These are phyloP conservation scores for Paracoccidioides brasiliensis DNA, from an alignment of 2,329 filamentous ascomycete species.

Conservation along the genomic window DNA sequence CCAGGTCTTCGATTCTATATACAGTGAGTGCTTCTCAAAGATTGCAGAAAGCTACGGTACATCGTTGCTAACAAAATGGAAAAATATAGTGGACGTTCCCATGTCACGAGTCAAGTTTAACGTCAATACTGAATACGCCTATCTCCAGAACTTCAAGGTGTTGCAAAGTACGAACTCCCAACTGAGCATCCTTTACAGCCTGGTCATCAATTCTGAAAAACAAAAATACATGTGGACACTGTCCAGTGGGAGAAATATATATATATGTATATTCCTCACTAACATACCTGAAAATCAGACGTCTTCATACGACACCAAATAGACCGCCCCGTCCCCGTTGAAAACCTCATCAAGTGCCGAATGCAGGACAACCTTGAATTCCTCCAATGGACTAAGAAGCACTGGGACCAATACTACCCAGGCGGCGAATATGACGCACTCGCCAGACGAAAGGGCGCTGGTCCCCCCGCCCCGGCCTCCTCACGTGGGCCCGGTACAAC, in stretches of 20 bases:
- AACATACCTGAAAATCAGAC: conserved; percentile 33
- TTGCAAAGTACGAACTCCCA: conserved; percentile 62
- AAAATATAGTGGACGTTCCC: conserved; percentile 58
- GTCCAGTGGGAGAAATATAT: neutral
- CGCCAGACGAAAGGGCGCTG: conserved; percentile 64
- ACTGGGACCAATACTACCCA: conserved; percentile 97
- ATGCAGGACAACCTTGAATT: conserved; percentile 99
- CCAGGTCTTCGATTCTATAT: conserved; percentile 98
- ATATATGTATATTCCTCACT: neutral
- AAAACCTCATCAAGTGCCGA: conserved; percentile 89
- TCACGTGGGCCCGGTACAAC: conserved; percentile 38
- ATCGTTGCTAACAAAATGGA: neutral
- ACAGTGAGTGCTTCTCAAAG: conserved; percentile 40
- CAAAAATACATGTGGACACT: neutral
- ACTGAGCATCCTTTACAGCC: neutral
- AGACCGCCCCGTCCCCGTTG: conserved; percentile 80
- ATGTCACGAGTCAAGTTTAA: conserved; percentile 98
- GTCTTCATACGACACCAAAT: conserved; percentile 74
- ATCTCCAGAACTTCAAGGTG: conserved; percentile 97
- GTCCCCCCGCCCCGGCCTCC: conserved; percentile 39
- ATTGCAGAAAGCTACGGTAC: too few relatives aligned
- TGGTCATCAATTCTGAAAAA: neutral
- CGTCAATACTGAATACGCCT: conserved; percentile 91
- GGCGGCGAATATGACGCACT: conserved; percentile 94
- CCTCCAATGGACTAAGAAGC: conserved; percentile 89